A percentile compares a stretch with the other conserved stretches of the same genome.
phyloP scores from a whole-genome alignment of 495 filamentous ascomycete genomes.

The Aspergillus cristatus region DNA sequence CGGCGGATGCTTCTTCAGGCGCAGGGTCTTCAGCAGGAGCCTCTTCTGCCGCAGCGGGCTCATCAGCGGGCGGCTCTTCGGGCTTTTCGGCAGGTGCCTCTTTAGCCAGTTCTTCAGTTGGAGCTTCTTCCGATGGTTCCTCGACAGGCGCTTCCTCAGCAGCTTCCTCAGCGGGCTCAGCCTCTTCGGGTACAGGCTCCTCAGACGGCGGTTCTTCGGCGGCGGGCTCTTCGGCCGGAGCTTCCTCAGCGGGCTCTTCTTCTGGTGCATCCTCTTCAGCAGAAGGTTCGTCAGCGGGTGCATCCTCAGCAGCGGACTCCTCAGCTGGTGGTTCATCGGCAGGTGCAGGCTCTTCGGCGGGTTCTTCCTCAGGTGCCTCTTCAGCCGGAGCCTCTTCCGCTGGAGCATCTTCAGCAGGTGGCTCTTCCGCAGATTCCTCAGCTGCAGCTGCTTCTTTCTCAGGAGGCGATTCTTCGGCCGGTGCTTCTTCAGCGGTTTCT shows the following conservation, averaged over 20 bases:
- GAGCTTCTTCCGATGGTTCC: slow-evolving; percentile 3
- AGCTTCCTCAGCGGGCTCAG: slow-evolving; percentile 5
- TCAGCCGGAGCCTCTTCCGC: slow-evolving; percentile 7
- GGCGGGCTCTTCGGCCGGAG: slow-evolving; percentile 6
- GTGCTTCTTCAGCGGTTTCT: slow-evolving; percentile 5
- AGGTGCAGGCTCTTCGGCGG: slow-evolving; percentile 7
- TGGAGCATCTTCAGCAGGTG: slow-evolving; percentile 7
- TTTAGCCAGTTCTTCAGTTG: slow-evolving; percentile 5
- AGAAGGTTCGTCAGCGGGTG: slow-evolving; percentile 3
- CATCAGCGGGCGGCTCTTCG: slow-evolving; percentile 3
- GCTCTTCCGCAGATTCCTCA: slow-evolving; percentile 4
- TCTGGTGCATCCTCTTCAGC: slow-evolving; percentile 5
- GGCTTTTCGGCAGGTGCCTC: slow-evolving; percentile 5
- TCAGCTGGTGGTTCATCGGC: slow-evolving; percentile 7
- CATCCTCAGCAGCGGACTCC: slow-evolving; percentile 1
- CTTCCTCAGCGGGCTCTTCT: slow-evolving; percentile 15
- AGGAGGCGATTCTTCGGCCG: slow-evolving; percentile 6
- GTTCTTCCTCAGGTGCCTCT: slow-evolving; percentile 9
- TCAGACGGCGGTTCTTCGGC: slow-evolving; percentile 4
- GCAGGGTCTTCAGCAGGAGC: slow-evolving; percentile 6
- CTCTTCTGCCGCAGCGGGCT: slow-evolving; percentile 4
- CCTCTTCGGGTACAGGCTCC: slow-evolving; percentile 2
- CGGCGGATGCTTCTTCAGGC: slow-evolving; percentile 1
- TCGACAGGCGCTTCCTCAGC: slow-evolving; percentile 4
- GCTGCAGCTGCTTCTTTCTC: slow-evolving; percentile 6